Evolutionary conservation across 1,284 basidiomycete species (phyloP), one percentile per base, ranked within the genome.

Genomic region (Tylopilus sp.): DNA sequence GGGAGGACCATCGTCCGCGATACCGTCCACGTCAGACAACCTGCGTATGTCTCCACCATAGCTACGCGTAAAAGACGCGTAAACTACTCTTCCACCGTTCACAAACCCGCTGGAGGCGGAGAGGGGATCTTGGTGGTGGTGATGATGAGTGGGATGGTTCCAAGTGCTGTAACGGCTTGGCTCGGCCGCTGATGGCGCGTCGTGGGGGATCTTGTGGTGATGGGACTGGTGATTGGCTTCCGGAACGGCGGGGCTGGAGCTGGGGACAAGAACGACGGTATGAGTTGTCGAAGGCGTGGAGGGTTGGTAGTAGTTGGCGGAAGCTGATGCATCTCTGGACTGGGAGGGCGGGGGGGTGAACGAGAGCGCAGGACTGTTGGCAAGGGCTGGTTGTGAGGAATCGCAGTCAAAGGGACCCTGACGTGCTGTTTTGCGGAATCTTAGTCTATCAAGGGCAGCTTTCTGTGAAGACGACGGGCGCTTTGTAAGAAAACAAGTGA

Each of bases 181-280:
- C 29, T 66, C 71, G 0, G 72, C 69, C n/a, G 67, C 66, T 7
- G 70, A 55, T 54, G 75, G 71, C 64, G 72, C 68, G 69, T 78
- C 76, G 67, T 71, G 64, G 36, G 52, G 55, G 41, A 54, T 56
- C 46, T 59, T 54, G 9, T 69, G 64, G 30, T 59, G 60, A 54
- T 72, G 67, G 16, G 69, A 45, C 11, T 61, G 68, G 55, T 64
- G 57, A 41, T 64, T 59, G 3, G 47, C 48, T 44, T 82, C 76
- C 36, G 72, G 63, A 28, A 59, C 57, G 26, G 76, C 59, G 39
- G 86, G 84, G 58, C 85, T 89, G 47, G 88, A 89, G 67, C 75
- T 84, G 29, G 86, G 86, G 25, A 86, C 85, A 45, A 89, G 79
- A 44, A 89, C 68, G 45, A 70, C 78, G 61, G 78, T 79, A 19